phyloP scores from a whole-genome alignment of 768 basidiomycete species.

The Termitomyces sp. region DNA sequence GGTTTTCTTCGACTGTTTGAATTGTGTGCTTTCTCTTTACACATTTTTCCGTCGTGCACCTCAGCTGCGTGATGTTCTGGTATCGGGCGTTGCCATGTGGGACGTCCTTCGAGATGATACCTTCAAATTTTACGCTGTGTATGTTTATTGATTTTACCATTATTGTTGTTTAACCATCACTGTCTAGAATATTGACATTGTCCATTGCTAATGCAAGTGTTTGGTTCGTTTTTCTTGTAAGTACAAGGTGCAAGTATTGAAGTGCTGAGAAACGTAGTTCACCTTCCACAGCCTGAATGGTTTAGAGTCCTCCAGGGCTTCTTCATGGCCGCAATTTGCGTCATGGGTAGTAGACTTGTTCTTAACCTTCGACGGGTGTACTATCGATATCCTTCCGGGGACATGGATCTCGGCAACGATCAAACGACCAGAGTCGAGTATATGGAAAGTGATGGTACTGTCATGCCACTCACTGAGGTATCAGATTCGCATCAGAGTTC shows the following conservation, averaged over 20 bases:
- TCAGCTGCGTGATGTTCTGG: slow-evolving; percentile 1
- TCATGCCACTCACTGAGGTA: neutral
- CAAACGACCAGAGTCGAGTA: neutral
- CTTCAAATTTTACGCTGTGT: slow-evolving; percentile 22
- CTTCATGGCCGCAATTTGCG: slow-evolving; percentile 17
- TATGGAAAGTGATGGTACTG: neutral
- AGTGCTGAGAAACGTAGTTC: neutral
- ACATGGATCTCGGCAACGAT: neutral
- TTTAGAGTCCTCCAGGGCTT: slow-evolving; percentile 17
- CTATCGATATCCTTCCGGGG: slow-evolving; percentile 11
- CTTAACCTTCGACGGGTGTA: slow-evolving; percentile 23
- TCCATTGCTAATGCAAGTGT: slow-evolving; percentile 14
- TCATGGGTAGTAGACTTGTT: slow-evolving; percentile 21
- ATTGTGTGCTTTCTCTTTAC: slow-evolving; percentile 15
- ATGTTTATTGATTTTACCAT: neutral
- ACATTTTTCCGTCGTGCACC: slow-evolving; percentile 11
- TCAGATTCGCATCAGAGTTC: neutral
- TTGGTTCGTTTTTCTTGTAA: slow-evolving; percentile 17
- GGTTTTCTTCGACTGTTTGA: slow-evolving; percentile 16
- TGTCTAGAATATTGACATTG: slow-evolving; percentile 15
- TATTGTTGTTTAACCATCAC: neutral
- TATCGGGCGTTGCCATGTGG: slow-evolving; percentile 11
- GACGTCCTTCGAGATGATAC: slow-evolving; percentile 19
- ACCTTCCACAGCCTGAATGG: slow-evolving; percentile 16
- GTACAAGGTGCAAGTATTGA: neutral